A percentile compares a stretch with the other conserved stretches of the same genome.
Conservation (phyloP, 768 basidiomycete genomes). For the Phlegmacium glaucopus region DNA sequence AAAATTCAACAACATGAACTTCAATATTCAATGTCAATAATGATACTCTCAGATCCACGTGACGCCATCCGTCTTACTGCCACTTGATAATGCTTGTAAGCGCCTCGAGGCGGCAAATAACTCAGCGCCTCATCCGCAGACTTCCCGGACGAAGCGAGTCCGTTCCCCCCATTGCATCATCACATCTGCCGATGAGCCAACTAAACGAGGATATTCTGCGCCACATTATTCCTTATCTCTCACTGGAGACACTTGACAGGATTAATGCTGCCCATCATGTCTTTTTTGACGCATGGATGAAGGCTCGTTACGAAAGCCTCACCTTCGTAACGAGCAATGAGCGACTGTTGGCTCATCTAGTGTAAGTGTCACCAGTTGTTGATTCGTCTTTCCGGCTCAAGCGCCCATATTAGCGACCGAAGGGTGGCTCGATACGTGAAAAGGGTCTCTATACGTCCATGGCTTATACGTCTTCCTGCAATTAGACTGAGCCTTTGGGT, state of each 20-base stretch:
- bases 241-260: constrained; percentile 15
- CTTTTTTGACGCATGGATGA: constrained; percentile 25
- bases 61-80: no score
- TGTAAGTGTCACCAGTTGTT: constrained; percentile 16
- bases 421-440: constrained; percentile 28
- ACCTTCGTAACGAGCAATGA: constrained; percentile 25
- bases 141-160: neutral
- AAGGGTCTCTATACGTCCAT: constrained; percentile 35
- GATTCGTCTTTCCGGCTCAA: neutral
- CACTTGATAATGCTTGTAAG: no score
- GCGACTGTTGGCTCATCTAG: constrained; percentile 25
- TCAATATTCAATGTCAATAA: no score
- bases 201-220: constrained; percentile 29
- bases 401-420: constrained; percentile 18
- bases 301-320: constrained; percentile 21
- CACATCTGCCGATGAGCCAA: neutral
- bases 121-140: no score
- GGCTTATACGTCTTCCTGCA: constrained; percentile 34
- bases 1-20: no score
- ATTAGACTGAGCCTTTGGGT: constrained; percentile 28
- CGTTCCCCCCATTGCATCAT: neutral
- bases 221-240: constrained; percentile 23
- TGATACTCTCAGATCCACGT: no score
- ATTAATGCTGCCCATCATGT: constrained; percentile 24
- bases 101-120: no score